phyloP scores from a whole-genome alignment of 2,329 filamentous ascomycete genomes.

The Colletotrichum liaoningense region DNA sequence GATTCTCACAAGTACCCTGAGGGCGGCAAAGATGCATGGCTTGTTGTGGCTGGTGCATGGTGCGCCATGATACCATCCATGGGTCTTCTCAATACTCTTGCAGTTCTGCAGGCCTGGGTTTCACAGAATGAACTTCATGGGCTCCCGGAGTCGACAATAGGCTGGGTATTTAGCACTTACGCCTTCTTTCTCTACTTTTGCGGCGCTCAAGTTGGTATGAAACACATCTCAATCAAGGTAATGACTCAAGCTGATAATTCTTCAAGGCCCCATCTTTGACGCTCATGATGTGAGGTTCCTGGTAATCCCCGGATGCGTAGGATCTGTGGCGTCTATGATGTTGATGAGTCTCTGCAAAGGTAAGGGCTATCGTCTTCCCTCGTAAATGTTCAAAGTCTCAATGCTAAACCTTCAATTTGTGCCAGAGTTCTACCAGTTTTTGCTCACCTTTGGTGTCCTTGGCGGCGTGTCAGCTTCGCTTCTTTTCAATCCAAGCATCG shows the following conservation, averaged over 20 bases:
- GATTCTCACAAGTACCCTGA: conserved; percentile 67
- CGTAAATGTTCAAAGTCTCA: too few relatives aligned
- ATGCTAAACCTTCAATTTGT: background rate
- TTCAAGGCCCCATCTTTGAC: conserved; percentile 73
- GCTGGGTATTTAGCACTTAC: conserved; percentile 81
- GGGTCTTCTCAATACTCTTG: conserved; percentile 75
- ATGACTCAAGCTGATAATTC: background rate
- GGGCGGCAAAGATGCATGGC: conserved; percentile 75
- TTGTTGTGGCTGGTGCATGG: conserved; percentile 78
- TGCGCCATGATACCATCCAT: conserved; percentile 73
- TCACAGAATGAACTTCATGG: conserved; percentile 70
- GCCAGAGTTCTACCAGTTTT: conserved; percentile 75
- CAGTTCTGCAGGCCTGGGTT: conserved; percentile 75
- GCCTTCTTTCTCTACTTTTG: conserved; percentile 78
- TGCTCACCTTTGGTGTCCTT: conserved; percentile 75
- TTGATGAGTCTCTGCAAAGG: conserved; percentile 68
- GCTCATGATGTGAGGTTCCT: conserved; percentile 71
- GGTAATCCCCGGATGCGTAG: conserved; percentile 67
- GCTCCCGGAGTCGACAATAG: conserved; percentile 69
- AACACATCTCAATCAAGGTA: background rate
- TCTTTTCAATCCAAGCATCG: conserved; percentile 76
- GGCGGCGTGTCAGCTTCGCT: conserved; percentile 75
- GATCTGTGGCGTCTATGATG: conserved; percentile 66
- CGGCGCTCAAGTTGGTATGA: conserved; percentile 71
- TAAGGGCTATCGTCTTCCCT: conserved; percentile 32